Evolutionary conservation across 257 asterid species (phyloP).

Genomic region (Paulownia fortunei): DNA sequence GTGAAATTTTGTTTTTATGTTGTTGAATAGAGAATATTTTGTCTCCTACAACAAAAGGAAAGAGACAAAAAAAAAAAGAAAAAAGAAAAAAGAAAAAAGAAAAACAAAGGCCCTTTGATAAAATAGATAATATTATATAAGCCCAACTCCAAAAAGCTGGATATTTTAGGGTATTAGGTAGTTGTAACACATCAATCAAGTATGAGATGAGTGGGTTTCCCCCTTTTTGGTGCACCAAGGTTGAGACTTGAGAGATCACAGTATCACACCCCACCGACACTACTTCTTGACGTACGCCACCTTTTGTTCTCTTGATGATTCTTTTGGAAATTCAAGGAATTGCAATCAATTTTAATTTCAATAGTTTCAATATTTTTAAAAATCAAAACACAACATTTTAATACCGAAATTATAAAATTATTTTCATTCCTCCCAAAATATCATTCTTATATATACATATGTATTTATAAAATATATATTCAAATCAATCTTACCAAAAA

Average conservation of each 20-base stretch:
- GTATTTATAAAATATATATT: too few species aligned
- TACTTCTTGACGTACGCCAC: background rate
- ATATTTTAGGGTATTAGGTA: slow-evolving; percentile 23
- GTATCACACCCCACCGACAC: slow-evolving; percentile 37
- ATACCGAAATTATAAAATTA: too few species aligned
- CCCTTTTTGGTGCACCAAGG: background rate
- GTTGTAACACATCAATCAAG: slow-evolving; percentile 11
- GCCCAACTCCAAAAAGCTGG: background rate
- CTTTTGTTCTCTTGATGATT: background rate
- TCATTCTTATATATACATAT: too few species aligned
- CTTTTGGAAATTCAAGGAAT: background rate
- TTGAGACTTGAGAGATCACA: background rate
- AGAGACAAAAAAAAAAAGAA: background rate
- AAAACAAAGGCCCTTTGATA: background rate
- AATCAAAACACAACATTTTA: too few species aligned
- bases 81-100: too few species aligned
- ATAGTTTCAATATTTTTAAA: too few species aligned
- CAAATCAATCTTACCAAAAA: too few species aligned
- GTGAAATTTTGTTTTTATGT: slow-evolving; percentile 31
- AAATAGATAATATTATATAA: background rate
- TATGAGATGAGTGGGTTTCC: background rate
- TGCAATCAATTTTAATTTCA: too few species aligned
- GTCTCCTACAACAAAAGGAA: background rate
- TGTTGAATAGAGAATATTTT: slow-evolving; percentile 27
- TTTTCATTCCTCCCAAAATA: too few species aligned